Conservation (phyloP, 306 rosid species). For the cucumber (Cucumis sativus) region DNA sequence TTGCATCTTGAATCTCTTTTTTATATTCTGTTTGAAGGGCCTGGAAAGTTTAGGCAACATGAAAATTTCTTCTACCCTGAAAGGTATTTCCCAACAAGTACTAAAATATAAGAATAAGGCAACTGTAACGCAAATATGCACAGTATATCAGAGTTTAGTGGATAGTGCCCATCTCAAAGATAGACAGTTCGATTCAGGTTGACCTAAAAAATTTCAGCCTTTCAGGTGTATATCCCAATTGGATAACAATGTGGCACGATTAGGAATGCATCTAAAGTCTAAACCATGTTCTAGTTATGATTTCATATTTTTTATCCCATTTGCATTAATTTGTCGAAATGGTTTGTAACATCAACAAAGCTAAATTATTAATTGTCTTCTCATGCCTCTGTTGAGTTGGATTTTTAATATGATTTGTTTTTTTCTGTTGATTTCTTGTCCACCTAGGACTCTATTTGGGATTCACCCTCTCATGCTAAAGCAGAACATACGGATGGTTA, state of each 20-base stretch:
- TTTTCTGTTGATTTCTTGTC: slow-evolving; percentile 12
- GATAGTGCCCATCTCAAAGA: not conserved
- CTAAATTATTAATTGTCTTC: not conserved
- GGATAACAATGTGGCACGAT: not conserved
- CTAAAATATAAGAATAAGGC: not conserved
- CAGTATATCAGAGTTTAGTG: not conserved
- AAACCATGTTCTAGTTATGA: not conserved
- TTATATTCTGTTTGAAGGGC: not conserved
- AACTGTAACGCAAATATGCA: not conserved
- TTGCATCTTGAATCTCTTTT: not conserved
- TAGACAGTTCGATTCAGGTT: not conserved
- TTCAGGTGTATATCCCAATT: not conserved
- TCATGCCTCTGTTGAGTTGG: not conserved
- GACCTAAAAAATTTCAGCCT: not conserved
- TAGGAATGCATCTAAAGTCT: not conserved
- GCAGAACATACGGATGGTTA: slow-evolving; percentile 42
- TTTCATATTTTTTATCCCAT: not conserved
- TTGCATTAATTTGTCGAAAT: not conserved
- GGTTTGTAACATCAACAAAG: not conserved
- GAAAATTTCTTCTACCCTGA: not conserved
- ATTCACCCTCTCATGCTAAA: slow-evolving; percentile 43
- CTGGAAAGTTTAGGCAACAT: not conserved
- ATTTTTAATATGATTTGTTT: not conserved
- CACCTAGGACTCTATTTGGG: slow-evolving; percentile 34
- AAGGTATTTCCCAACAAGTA: not conserved